Evolutionary conservation across 2,329 filamentous ascomycete genomes (phyloP).

Genomic region (Alternaria brassicicola): DNA sequence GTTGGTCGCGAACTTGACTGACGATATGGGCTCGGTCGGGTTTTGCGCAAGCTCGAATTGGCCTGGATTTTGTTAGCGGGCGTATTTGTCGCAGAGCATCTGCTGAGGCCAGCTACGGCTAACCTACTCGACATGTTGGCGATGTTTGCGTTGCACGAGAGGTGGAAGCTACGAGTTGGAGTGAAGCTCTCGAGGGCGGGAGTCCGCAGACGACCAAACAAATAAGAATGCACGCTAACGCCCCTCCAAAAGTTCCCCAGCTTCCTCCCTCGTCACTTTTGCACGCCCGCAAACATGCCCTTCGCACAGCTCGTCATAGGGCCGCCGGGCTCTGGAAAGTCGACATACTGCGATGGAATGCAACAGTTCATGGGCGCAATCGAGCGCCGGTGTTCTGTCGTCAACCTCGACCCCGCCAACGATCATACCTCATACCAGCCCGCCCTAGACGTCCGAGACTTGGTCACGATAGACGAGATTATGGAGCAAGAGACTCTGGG

Average conservation of each 20-base stretch:
- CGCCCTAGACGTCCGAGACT: constrained; percentile 85
- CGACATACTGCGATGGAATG: constrained; percentile 98
- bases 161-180: constrained; percentile 18
- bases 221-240: constrained; percentile 15
- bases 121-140: constrained; percentile 41
- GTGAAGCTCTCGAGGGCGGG: constrained; percentile 23
- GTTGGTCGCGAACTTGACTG: constrained; percentile 81
- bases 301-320: constrained; percentile 84
- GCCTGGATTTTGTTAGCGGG: constrained; percentile 16
- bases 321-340: constrained; percentile 95
- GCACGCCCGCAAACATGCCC: constrained; percentile 52
- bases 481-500: constrained; percentile 91
- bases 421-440: constrained; percentile 87
- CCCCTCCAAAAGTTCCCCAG: constrained; percentile 24
- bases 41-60: constrained; percentile 85
- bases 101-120: accelerated
- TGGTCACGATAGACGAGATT: constrained; percentile 90
- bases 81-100: neutral
- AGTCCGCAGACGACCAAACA: constrained; percentile 21
- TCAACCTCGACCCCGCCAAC: constrained; percentile 97
- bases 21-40: constrained; percentile 85
- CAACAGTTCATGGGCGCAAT: constrained; percentile 98
- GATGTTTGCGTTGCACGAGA: constrained; percentile 4
- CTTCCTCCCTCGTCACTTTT: neutral
- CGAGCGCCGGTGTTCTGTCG: constrained; percentile 89